These are phyloP conservation scores for Hyaloraphidium curvatum DNA, from an alignment of 192 early-diverging fungal genomes.

Conservation along the genomic window DNA sequence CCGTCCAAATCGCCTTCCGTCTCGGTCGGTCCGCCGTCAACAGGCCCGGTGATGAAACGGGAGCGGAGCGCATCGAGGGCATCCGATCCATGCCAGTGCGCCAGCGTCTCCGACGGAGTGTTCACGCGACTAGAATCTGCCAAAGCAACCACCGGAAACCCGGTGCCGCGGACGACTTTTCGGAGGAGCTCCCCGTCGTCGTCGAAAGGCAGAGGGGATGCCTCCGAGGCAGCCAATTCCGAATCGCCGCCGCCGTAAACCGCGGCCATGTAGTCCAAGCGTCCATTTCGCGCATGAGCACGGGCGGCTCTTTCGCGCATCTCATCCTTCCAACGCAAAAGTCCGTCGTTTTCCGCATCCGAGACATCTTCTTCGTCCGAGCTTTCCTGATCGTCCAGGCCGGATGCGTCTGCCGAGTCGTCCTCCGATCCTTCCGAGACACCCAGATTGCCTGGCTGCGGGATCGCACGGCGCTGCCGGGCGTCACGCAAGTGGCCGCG, in stretches of 20 bases:
- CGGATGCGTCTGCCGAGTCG: too few relatives aligned
- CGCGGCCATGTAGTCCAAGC: constrained; percentile 71
- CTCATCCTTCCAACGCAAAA: neutral
- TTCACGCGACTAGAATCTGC: constrained; percentile 11
- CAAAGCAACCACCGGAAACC: constrained; percentile 1
- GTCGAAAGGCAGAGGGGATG: constrained; percentile 6
- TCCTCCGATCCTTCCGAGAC: too few relatives aligned
- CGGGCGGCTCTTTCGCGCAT: neutral
- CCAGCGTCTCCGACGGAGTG: too few relatives aligned
- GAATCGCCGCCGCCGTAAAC: constrained; percentile 55
- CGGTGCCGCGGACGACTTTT: too few relatives aligned
- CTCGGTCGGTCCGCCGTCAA: constrained; percentile 16
- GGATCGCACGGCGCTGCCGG: too few relatives aligned
- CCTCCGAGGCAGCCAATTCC: constrained; percentile 15
- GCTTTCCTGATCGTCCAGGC: constrained; percentile 5
- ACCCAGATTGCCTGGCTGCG: too few relatives aligned
- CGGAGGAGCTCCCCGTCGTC: constrained; percentile 15
- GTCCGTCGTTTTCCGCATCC: constrained; percentile 6
- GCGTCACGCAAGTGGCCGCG: too few relatives aligned
- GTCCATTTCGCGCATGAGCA: constrained; percentile 20
- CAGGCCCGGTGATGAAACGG: constrained; percentile 57
- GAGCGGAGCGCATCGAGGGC: constrained; percentile 44
- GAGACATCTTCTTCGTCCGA: constrained; percentile 14
- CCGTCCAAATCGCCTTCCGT: constrained; percentile 31
- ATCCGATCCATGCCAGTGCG: too few relatives aligned